A percentile compares a stretch with the other conserved stretches of the same genome.
Evolutionary conservation across 352 stramenopile genomes (phyloP).

Genomic region (Phytophthora fragariae): DNA sequence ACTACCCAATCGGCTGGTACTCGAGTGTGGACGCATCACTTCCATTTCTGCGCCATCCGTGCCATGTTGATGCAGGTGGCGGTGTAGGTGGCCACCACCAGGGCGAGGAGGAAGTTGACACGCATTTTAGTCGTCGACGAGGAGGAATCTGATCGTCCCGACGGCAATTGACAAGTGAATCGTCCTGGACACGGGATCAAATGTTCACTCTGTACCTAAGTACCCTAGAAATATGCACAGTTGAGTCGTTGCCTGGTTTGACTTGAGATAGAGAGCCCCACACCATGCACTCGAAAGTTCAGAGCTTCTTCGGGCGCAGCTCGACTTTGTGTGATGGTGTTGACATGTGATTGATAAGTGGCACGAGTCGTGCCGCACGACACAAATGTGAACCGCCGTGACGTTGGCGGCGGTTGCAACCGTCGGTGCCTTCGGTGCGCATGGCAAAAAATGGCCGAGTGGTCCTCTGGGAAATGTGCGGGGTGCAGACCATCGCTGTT

Average conservation of each 20-base stretch:
- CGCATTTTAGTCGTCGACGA: background rate
- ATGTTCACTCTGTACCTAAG: no score
- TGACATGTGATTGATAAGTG: slow-evolving; percentile 1
- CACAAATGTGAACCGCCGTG: slow-evolving; percentile 6
- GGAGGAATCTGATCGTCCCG: background rate
- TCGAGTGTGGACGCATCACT: no score
- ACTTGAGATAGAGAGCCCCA: no score
- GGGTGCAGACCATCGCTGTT: slow-evolving; percentile 8
- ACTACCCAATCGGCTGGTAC: no score
- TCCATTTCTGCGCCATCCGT: no score
- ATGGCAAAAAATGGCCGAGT: slow-evolving; percentile 15
- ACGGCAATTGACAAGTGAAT: background rate
- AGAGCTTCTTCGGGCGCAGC: no score
- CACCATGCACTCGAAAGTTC: no score
- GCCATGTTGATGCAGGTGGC: background rate
- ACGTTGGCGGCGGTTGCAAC: slow-evolving; percentile 30
- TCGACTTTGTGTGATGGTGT: background rate
- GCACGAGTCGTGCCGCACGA: no score
- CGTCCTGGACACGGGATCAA: no score
- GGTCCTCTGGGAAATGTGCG: slow-evolving; percentile 27
- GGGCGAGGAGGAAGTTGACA: background rate
- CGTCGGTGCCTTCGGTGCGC: slow-evolving; percentile 6
- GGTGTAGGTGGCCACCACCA: slow-evolving; percentile 13
- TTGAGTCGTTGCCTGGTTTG: no score
- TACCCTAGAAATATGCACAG: no score